Evolutionary conservation across 441 rosid species (phyloP), one percentile per base, ranked within the genome.

Genomic region (Populus tomentosa): DNA sequence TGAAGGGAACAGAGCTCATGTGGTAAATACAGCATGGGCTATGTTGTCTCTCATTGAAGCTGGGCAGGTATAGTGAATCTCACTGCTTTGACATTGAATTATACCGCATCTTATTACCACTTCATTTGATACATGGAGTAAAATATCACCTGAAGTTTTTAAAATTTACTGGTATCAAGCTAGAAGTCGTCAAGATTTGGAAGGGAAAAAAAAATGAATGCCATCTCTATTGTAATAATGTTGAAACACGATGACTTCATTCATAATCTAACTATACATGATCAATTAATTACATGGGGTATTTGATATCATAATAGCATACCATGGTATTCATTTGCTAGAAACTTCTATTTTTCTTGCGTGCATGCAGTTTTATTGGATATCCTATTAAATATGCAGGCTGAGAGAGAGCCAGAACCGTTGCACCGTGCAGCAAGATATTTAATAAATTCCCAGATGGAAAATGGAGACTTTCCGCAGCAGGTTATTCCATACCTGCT

Each of bases 11-110:
- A 82, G 72, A 70, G 75, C 92, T 75, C 97, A 94, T 69, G 78
- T 91, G 13, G 97, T 90, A 33, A 94, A 92, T 76, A 90, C 99
- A 7, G 81, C 85, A 74, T 93, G 98, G 97, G 98, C 99, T 81
- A 85, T 91, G 93, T 80, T 91, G 69, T 84, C 89, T 76, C 91
- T 92, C 20, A 89, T 92, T n/a, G 90, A 83, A 63, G 85, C 92
- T 18, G 97, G 92, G 53, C 97, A 92, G 90, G 97, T 92, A 84
- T 30, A 53, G 76, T 67, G 24, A 62, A 26, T 68, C 59, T 38
- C 24, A 32, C 33, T 50, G 74, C 35, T 42, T 63, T 74, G 33
- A 14, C 69, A 16, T 21, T 16, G 30, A 46, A 50, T 71, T 3
- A 16, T 24, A 20, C 23, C 3, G 56, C 7, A 7, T 35, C 23